A percentile compares a stretch with the other conserved stretches of the same genome.
phyloP scores from a whole-genome alignment of 164 flowering plant genomes.

The Annona squamosa region DNA sequence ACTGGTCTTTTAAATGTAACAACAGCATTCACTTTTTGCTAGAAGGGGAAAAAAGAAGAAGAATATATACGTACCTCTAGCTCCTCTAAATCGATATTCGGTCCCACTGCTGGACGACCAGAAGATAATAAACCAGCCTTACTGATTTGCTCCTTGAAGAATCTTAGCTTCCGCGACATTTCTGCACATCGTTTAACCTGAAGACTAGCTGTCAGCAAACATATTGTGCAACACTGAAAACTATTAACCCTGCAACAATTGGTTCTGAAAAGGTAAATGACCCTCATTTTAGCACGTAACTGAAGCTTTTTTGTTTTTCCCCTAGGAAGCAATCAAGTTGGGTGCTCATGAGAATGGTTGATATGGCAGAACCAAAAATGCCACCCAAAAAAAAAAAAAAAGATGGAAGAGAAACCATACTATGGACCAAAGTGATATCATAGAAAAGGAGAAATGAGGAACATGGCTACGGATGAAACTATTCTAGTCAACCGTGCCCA shows the following conservation, averaged over 20 bases:
- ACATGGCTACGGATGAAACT: not conserved
- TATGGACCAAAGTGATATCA: too few species aligned
- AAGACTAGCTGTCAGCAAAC: conserved; percentile 19
- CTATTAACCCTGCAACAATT: not conserved
- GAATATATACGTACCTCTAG: conserved; percentile 53
- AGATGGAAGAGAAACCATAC: not conserved
- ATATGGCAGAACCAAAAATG: too few species aligned
- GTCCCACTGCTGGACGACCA: conserved; percentile 46
- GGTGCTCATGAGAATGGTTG: too few species aligned
- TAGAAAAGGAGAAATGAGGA: not conserved
- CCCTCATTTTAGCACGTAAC: too few species aligned
- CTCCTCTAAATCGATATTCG: conserved; percentile 66
- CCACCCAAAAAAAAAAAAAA: not conserved
- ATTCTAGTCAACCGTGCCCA: not conserved
- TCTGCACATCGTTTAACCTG: conserved; percentile 97
- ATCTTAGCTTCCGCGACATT: conserved; percentile 87
- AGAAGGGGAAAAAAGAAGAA: conserved; percentile 3
- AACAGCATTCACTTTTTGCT: not conserved
- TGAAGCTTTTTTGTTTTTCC: too few species aligned
- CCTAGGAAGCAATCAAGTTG: too few species aligned
- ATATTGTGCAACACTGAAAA: not conserved
- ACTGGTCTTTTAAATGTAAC: conserved; percentile 2
- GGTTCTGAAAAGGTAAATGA: not conserved
- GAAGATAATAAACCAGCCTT: conserved; percentile 65
- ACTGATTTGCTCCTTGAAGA: conserved; percentile 79